A percentile compares a stretch with the other conserved stretches of the same genome.
phyloP scores from a whole-genome alignment of 306 rosid genomes.

The Canavalia ensiformis region DNA sequence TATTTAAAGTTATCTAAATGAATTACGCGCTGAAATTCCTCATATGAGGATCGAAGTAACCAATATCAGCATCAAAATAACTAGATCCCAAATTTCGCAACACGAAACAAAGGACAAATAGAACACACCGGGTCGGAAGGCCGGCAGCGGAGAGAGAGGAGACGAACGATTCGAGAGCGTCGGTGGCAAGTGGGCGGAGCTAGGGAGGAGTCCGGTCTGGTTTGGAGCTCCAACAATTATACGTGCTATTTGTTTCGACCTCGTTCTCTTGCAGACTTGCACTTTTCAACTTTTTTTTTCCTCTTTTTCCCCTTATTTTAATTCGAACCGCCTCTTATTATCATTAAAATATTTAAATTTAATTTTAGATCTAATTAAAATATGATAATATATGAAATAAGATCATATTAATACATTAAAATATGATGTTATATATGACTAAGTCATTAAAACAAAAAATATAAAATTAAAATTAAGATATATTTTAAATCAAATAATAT shows the following conservation, averaged over 20 bases:
- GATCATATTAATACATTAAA: no score
- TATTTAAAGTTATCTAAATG: slow-evolving; percentile 8
- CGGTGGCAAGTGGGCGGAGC: slow-evolving; percentile 20
- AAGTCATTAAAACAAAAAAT: no score
- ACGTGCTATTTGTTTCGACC: not conserved
- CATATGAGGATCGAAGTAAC: slow-evolving; percentile 34
- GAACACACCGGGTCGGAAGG: slow-evolving; percentile 44
- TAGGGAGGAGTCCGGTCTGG: slow-evolving; percentile 36
- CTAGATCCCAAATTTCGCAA: not conserved
- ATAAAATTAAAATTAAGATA: no score
- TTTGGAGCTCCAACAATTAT: slow-evolving; percentile 25
- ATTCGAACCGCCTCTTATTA: no score
- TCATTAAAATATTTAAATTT: no score
- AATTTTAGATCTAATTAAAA: no score
- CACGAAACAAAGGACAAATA: not conserved
- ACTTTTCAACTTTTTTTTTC: not conserved
- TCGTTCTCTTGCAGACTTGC: not conserved
- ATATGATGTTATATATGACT: no score
- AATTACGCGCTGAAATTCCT: slow-evolving; percentile 13
- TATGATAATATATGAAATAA: no score
- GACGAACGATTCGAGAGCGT: slow-evolving; percentile 15
- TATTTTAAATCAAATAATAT: no score
- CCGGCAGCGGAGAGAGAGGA: slow-evolving; percentile 11
- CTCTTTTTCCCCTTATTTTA: not conserved
- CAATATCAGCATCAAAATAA: slow-evolving; percentile 15